Conservation (phyloP, 331 rosid genomes). For the Saraca asoca region DNA sequence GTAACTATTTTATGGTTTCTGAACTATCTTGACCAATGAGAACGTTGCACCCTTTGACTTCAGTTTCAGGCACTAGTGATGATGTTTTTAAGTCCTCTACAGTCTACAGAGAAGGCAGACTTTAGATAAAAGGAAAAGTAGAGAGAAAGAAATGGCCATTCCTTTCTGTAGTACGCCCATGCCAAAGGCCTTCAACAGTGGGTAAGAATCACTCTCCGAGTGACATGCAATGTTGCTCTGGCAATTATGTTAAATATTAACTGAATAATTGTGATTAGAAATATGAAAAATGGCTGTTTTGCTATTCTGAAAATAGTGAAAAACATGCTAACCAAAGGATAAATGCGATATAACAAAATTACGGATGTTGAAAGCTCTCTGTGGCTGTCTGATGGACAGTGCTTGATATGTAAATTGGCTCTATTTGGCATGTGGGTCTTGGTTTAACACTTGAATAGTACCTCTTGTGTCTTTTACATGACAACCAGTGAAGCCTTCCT, state of each 20-base stretch:
- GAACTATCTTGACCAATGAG: neutral
- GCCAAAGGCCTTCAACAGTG: neutral
- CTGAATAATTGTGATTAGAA: neutral
- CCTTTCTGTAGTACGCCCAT: constrained; percentile 27
- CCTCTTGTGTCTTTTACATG: neutral
- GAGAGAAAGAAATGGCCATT: constrained; percentile 36
- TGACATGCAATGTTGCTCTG: neutral
- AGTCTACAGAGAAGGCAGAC: constrained; percentile 39
- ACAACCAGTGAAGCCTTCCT: neutral
- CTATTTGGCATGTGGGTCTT: neutral
- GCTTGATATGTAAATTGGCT: neutral
- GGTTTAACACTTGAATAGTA: neutral
- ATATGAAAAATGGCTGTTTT: neutral
- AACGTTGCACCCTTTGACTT: constrained; percentile 17
- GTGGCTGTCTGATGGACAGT: neutral
- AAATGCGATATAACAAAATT: neutral
- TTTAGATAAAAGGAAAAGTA: constrained; percentile 40
- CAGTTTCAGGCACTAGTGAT: constrained; percentile 35
- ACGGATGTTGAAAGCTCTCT: neutral
- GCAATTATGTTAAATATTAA: neutral
- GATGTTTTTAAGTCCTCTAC: constrained; percentile 46
- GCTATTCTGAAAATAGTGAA: neutral
- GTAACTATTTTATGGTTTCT: neutral
- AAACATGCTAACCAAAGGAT: neutral
- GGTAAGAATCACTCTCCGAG: constrained; percentile 19